These are phyloP conservation scores for Globisporangium cystogenes DNA, from an alignment of 352 stramenopile species.

Conservation along the genomic window DNA sequence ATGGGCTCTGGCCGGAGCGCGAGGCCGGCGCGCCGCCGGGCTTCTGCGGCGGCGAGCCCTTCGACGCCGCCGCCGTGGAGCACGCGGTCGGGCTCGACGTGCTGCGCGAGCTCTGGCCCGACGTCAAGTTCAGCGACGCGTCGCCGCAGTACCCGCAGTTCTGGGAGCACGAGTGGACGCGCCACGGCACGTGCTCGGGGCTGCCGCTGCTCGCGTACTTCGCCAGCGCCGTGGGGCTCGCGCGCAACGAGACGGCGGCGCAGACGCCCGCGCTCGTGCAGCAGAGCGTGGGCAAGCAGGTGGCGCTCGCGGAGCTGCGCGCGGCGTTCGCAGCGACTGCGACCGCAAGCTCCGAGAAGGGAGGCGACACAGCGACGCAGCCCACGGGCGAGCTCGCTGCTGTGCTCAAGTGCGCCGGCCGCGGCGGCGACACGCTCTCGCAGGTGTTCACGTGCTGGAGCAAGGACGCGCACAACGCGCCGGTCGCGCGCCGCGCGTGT, in stretches of 20 bases:
- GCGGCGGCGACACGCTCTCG: constrained; percentile 40
- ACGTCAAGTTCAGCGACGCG: constrained; percentile 66
- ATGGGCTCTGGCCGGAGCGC: constrained; percentile 87
- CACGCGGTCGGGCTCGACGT: constrained; percentile 57
- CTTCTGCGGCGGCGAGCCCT: constrained; percentile 68
- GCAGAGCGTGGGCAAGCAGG: constrained; percentile 42
- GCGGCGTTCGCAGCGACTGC: constrained; percentile 26
- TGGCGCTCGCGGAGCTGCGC: constrained; percentile 43
- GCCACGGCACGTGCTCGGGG: constrained; percentile 91
- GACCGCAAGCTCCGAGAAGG: background rate
- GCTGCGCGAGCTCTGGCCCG: constrained; percentile 81
- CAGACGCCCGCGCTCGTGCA: constrained; percentile 59
- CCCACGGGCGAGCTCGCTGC: constrained; percentile 1
- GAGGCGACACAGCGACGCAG: background rate
- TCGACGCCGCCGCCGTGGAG: constrained; percentile 61
- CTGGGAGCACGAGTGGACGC: constrained; percentile 93
- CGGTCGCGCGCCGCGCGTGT: constrained; percentile 46
- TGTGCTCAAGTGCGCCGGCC: constrained; percentile 23
- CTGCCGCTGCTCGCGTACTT: constrained; percentile 87
- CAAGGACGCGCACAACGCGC: constrained; percentile 50
- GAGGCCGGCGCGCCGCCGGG: constrained; percentile 56
- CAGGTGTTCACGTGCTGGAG: constrained; percentile 83
- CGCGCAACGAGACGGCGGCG: constrained; percentile 61
- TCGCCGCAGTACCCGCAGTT: constrained; percentile 75
- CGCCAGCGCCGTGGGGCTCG: constrained; percentile 64